Evolutionary conservation across 2,329 filamentous ascomycete species (phyloP), one percentile per base, ranked within the genome.

Genomic region (Neopestalotiopsis sp.): DNA sequence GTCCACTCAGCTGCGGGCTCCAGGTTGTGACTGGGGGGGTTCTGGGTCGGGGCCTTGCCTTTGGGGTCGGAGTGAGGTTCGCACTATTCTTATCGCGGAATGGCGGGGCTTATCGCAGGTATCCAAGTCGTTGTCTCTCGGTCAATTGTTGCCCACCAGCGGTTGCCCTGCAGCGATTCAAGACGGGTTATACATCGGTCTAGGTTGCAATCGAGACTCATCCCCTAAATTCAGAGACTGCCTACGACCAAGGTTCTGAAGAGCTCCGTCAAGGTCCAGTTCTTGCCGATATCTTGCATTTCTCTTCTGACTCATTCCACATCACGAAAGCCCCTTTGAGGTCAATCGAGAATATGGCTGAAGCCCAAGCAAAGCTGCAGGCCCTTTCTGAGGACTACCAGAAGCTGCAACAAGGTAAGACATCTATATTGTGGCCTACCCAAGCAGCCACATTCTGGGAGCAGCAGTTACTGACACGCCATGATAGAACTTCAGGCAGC

Each of bases 311-410:
- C 7, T 24, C n/a, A n/a, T n/a, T 7, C 4, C 45, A 9, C n/a
- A 7, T 28, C 24, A 28, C 24, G 24, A 28, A 52, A 10, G 4
- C 57, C 30, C n/a, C 30, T 14, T 49, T 65, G 60, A 20, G 38
- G 17, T 20, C 5, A 59, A 24, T n/a, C 63, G 28, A 38, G 24
- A 61, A 61, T 79, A 94, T 94, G 91, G 88, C 91, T 68, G 90
- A 94, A 71, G 81, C 88, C 71, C 94, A 97, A 79, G 92, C 91
- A 71, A 89, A 89, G 76, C 86, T 98, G 32, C 95, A 98, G 83
- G 84, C 86, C 66, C 88, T 98, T 58, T 94, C 94, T 0, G 94
- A 98, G 66, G 92, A 97, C 72, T 98, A 92, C 79, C 92, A 95
- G 78, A 91, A 92, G 78, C 85, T 98, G 34, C 95, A 98, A 82